Conservation (phyloP, 2,329 filamentous ascomycete species). For the Chrysoporthe cubensis region DNA sequence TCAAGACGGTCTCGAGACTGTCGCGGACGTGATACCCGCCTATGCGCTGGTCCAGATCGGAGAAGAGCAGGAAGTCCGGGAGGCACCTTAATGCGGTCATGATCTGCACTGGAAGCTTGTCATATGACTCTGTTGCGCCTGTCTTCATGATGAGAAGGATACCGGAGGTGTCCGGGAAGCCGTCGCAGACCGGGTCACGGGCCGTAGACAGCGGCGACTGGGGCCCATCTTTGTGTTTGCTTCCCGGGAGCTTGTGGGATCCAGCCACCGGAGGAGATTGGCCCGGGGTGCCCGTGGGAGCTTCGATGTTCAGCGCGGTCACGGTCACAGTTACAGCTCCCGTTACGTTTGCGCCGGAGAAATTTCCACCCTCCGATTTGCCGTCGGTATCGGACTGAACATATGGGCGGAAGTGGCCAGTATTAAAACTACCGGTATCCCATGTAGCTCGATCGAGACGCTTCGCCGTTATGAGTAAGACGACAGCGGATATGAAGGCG, state of each 20-base stretch:
- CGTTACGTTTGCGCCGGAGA: background rate
- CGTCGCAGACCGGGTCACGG: conserved; percentile 33
- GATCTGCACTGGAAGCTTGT: conserved; percentile 59
- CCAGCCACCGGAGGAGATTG: background rate
- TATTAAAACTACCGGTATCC: conserved; percentile 36
- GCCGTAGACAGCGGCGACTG: background rate
- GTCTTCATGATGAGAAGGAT: conserved; percentile 62
- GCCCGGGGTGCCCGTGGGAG: background rate
- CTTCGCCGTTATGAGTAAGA: conserved; percentile 40
- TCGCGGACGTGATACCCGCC: conserved; percentile 50
- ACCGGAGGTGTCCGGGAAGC: conserved; percentile 49
- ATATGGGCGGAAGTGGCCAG: conserved; percentile 28
- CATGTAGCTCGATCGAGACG: conserved; percentile 38
- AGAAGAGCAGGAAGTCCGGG: conserved; percentile 61
- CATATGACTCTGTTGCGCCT: conserved; percentile 58
- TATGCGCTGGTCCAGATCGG: conserved; percentile 56
- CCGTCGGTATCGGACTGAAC: background rate
- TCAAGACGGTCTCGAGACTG: conserved; percentile 49
- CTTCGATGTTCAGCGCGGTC: background rate
- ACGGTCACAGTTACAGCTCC: background rate
- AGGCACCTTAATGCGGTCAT: conserved; percentile 57
- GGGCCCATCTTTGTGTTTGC: background rate
- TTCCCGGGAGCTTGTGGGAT: conserved; percentile 45
- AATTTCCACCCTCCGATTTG: background rate
- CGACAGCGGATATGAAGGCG: conserved; percentile 35